Evolutionary conservation across 352 stramenopile genomes (phyloP).

Genomic region (Phytophthora sp.): DNA sequence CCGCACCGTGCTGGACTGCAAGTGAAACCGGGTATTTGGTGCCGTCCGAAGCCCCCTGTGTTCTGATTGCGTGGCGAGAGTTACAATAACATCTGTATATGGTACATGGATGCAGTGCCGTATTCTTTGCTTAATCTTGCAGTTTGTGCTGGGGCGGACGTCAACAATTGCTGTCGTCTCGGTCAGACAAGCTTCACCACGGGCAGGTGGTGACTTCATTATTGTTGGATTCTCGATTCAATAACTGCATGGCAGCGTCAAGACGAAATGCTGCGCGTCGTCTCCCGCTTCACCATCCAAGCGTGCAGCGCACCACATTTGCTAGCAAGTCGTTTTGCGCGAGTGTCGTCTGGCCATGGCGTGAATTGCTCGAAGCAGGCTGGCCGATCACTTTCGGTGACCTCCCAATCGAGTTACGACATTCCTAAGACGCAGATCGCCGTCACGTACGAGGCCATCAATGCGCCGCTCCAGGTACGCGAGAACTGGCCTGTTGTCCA

Average conservation of each 20-base stretch:
- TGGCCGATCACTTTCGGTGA: constrained; percentile 35
- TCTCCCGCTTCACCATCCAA: constrained; percentile 31
- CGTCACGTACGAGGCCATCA: constrained; percentile 56
- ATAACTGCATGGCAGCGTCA: no score
- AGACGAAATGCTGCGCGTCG: constrained; percentile 28
- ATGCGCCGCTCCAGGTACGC: constrained; percentile 51
- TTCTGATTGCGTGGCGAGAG: no score
- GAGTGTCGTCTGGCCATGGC: not conserved
- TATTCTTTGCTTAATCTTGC: no score
- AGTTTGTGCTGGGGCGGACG: constrained; percentile 12
- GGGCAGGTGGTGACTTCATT: constrained; percentile 3
- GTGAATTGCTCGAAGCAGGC: constrained; percentile 1
- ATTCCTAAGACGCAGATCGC: constrained; percentile 60
- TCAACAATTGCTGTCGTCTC: constrained; percentile 10
- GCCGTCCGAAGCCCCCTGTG: no score
- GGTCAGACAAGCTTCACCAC: not conserved
- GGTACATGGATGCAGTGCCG: constrained; percentile 13
- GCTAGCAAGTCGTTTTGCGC: constrained; percentile 26
- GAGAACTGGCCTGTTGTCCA: constrained; percentile 57
- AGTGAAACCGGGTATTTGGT: no score
- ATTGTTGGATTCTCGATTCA: constrained; percentile 6
- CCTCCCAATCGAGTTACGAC: constrained; percentile 48
- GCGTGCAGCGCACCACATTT: constrained; percentile 8
- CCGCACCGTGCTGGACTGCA: constrained; percentile 56
- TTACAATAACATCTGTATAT: no score